Conservation (phyloP, 305 asterid species). For the Fraxinus floribunda region DNA sequence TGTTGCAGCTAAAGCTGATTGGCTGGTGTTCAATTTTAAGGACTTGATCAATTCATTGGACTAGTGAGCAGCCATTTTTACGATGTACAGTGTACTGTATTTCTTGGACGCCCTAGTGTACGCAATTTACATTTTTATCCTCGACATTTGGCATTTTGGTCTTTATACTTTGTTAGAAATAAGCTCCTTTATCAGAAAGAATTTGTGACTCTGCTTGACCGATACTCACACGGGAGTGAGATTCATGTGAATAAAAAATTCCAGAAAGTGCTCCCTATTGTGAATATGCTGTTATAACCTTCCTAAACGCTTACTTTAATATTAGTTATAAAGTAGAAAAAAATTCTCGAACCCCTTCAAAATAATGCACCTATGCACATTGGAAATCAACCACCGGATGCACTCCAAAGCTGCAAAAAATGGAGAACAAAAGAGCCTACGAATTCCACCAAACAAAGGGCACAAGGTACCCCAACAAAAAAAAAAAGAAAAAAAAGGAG, state of each 20-base stretch:
- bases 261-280: too few species aligned
- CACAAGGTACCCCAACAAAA: too few species aligned
- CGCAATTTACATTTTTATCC: neutral
- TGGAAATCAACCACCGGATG: neutral
- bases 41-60: constrained; percentile 68
- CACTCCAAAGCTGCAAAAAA: neutral
- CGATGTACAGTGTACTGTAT: neutral
- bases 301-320: too few species aligned
- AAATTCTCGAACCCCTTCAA: neutral
- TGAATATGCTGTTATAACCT: too few species aligned
- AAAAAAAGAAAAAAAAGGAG: too few species aligned
- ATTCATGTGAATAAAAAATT: too few species aligned
- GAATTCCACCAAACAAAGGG: too few species aligned
- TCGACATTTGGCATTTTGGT: neutral
- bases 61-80: constrained; percentile 18
- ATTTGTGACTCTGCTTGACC: too few species aligned
- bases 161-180: neutral
- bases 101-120: neutral
- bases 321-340: too few species aligned
- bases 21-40: constrained; percentile 76
- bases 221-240: too few species aligned
- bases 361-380: neutral
- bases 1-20: constrained; percentile 89
- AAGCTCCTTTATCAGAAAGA: too few species aligned
- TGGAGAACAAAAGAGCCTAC: neutral